These are phyloP conservation scores for Piper betle DNA, from an alignment of 164 flowering plant species.

Conservation along the genomic window DNA sequence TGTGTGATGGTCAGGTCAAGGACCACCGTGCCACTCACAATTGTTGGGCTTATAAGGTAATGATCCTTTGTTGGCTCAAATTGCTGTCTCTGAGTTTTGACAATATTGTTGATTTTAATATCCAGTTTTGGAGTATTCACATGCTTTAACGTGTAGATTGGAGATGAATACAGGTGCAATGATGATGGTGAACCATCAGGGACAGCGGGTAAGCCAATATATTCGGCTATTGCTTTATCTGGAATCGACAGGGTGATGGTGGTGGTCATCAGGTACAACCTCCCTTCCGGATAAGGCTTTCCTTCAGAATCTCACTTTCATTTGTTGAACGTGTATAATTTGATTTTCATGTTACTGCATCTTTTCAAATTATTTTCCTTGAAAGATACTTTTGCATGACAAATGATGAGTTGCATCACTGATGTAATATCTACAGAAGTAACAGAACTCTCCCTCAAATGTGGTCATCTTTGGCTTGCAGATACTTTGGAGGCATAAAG, in stretches of 20 bases:
- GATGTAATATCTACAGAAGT: too few species aligned
- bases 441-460: not conserved
- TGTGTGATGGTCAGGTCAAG: slow-evolving; percentile 32
- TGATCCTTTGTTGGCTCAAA: not conserved
- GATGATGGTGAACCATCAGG: slow-evolving; percentile 98
- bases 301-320: not conserved
- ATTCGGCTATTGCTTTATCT: slow-evolving; percentile 72
- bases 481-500: slow-evolving; percentile 94
- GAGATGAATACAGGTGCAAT: slow-evolving; percentile 63
- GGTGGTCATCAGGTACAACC: slow-evolving; percentile 68
- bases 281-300: not conserved
- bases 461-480: slow-evolving; percentile 5
- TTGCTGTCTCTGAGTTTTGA: not conserved
- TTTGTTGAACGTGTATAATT: not conserved
- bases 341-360: not conserved
- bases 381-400: too few species aligned
- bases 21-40: slow-evolving; percentile 84
- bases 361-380: not conserved
- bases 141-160: slow-evolving; percentile 35
- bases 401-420: too few species aligned
- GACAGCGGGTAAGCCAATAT: slow-evolving; percentile 94
- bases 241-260: slow-evolving; percentile 94
- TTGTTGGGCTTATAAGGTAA: slow-evolving; percentile 98
- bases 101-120: not conserved
- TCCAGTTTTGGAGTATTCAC: not conserved